Percentiles rank a stretch among this genome's conserved stretches.
Evolutionary conservation across 306 rosid genomes (phyloP).

Genomic region (Ormosia semicastrata): DNA sequence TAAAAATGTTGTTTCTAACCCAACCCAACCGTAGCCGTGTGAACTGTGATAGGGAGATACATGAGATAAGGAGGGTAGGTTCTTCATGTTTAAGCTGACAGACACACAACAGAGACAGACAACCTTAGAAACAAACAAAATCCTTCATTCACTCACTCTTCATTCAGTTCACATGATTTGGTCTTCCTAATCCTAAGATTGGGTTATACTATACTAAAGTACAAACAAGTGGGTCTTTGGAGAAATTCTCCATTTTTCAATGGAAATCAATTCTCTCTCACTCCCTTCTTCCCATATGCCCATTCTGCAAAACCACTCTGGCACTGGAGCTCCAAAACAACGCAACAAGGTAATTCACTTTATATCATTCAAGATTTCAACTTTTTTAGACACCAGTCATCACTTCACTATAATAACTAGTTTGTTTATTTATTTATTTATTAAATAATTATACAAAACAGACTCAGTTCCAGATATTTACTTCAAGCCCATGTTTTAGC

Average conservation of each 20-base stretch:
- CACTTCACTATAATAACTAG: neutral
- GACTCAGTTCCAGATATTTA: neutral
- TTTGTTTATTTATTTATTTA: no score
- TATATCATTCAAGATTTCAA: neutral
- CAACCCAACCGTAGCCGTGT: no score
- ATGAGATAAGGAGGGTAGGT: no score
- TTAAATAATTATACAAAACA: neutral
- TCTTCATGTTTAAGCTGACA: no score
- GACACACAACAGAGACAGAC: no score
- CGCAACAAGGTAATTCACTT: conserved; percentile 32
- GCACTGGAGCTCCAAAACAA: conserved; percentile 19
- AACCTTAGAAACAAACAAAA: no score
- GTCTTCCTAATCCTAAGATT: no score
- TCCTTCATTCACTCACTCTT: no score
- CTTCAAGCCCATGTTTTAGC: neutral
- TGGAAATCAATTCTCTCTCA: conserved; percentile 32
- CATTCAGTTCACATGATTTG: no score
- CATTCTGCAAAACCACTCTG: neutral
- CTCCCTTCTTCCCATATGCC: neutral
- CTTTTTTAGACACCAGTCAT: neutral
- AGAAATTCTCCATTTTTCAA: neutral
- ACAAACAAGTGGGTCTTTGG: neutral
- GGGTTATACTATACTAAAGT: no score
- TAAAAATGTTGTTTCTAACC: no score
- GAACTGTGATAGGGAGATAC: no score